Evolutionary conservation across 345 rosid species (phyloP).

Genomic region (Pistacia vera): DNA sequence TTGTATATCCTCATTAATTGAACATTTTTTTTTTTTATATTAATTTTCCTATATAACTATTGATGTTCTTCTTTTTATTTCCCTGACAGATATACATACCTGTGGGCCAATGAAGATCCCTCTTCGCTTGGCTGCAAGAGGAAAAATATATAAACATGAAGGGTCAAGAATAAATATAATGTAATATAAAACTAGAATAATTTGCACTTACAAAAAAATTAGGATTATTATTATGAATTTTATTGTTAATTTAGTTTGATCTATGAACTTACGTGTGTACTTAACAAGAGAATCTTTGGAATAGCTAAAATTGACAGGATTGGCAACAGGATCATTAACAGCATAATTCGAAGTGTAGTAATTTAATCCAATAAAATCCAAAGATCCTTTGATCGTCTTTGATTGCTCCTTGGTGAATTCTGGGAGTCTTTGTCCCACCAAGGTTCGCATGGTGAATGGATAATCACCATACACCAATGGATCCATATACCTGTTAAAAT

Average conservation of each 20-base stretch:
- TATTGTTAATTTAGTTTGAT: too few relatives aligned
- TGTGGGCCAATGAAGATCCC: conserved; percentile 39
- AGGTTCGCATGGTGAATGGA: conserved; percentile 47
- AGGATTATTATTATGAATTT: too few relatives aligned
- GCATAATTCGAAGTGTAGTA: conserved; percentile 52
- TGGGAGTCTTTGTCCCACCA: conserved; percentile 54
- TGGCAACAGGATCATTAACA: conserved; percentile 7
- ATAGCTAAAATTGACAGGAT: conserved; percentile 25
- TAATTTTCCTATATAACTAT: too few relatives aligned
- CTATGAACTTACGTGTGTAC: conserved; percentile 1
- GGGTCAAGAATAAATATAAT: not conserved
- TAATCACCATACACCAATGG: conserved; percentile 60
- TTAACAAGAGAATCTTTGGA: conserved; percentile 26
- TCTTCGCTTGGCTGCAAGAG: conserved; percentile 29
- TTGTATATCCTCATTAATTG: not conserved
- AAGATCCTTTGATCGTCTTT: conserved; percentile 34
- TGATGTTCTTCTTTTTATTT: too few relatives aligned
- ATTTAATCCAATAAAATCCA: conserved; percentile 57
- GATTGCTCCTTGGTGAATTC: conserved; percentile 49
- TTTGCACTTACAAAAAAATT: too few relatives aligned
- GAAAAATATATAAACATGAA: not conserved
- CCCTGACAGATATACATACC: conserved; percentile 13
- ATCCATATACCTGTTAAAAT: conserved; percentile 19
- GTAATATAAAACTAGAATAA: too few relatives aligned
- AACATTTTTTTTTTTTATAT: not conserved